Percentiles rank a stretch among this genome's conserved stretches.
Evolutionary conservation across 192 early-diverging fungal species (phyloP).

Genomic region (Phlyctochytrium arcticum): DNA sequence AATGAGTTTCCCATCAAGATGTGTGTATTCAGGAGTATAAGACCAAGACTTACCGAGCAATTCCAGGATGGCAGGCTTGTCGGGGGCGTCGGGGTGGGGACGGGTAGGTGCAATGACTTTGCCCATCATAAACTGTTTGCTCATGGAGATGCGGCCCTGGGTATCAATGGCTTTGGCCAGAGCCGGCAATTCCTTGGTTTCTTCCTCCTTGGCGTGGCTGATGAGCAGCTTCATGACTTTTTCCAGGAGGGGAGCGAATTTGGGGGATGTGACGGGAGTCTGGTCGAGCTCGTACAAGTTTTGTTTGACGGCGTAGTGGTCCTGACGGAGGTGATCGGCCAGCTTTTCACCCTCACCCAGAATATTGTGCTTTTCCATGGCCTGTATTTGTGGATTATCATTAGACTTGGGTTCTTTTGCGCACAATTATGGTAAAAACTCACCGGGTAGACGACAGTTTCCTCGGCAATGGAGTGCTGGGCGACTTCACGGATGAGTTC

Average conservation of each 20-base stretch:
- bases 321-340: slow-evolving; percentile 12
- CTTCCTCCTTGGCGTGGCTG: slow-evolving; percentile 19
- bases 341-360: slow-evolving; percentile 5
- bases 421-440: neutral
- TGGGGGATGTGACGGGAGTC: neutral
- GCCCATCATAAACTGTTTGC: neutral
- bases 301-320: slow-evolving; percentile 18
- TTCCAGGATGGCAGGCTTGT: slow-evolving; percentile 18
- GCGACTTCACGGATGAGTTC: slow-evolving; percentile 17
- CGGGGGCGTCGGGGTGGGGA: slow-evolving; percentile 15
- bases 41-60: slow-evolving; percentile 2
- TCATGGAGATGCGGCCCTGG: slow-evolving; percentile 2
- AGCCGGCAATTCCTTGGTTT: slow-evolving; percentile 12
- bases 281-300: slow-evolving; percentile 10
- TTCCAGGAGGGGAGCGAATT: neutral
- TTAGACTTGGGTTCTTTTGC: neutral
- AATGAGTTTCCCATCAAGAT: neutral
- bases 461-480: slow-evolving; percentile 13
- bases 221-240: neutral
- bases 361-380: neutral
- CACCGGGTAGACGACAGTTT: slow-evolving; percentile 16
- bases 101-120: slow-evolving; percentile 15
- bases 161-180: neutral
- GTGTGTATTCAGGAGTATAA: no score
- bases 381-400: neutral